Conservation (phyloP, 2,329 filamentous ascomycete genomes). For the Teratosphaeria epicoccoides region DNA sequence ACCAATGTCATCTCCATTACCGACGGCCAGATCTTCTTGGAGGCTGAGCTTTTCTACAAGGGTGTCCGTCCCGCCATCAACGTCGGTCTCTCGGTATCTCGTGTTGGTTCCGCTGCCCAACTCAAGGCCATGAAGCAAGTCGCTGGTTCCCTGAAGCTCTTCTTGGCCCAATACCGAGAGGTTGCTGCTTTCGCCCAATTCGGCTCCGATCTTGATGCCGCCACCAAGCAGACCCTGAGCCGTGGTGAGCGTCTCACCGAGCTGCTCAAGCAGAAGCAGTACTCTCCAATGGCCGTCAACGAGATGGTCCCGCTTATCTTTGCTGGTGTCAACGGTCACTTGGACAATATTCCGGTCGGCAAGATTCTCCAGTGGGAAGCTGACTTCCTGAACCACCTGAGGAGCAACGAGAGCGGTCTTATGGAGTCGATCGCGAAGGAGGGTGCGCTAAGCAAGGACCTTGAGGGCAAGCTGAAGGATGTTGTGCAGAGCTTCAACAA, state of each 20-base stretch:
- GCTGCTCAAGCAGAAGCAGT: constrained; percentile 99
- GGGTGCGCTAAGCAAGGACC: constrained; percentile 89
- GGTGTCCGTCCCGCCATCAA: constrained; percentile 99
- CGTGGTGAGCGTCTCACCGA: constrained; percentile 99
- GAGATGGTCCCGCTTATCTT: constrained; percentile 99
- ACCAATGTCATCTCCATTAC: constrained; percentile 99
- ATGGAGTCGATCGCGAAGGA: constrained; percentile 86
- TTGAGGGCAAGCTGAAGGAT: constrained; percentile 73
- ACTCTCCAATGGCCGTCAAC: constrained; percentile 95
- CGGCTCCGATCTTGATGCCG: constrained; percentile 97
- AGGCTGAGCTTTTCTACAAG: constrained; percentile 99
- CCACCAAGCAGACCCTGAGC: constrained; percentile 95
- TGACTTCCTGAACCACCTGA: constrained; percentile 87
- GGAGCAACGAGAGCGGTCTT: constrained; percentile 77
- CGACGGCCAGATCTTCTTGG: constrained; percentile 99
- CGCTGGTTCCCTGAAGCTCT: constrained; percentile 98
- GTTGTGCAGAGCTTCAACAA: constrained; percentile 75
- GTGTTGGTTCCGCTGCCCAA: constrained; percentile 99
- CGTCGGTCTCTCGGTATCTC: constrained; percentile 99
- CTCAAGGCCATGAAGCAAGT: constrained; percentile 99
- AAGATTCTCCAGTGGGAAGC: constrained; percentile 91
- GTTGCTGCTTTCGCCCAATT: constrained; percentile 99
- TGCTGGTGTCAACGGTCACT: constrained; percentile 95
- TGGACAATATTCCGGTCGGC: constrained; percentile 77
- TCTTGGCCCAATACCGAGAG: constrained; percentile 99